These are phyloP conservation scores for Alternaria solani DNA, from an alignment of 2,329 filamentous ascomycete species.

Conservation along the genomic window DNA sequence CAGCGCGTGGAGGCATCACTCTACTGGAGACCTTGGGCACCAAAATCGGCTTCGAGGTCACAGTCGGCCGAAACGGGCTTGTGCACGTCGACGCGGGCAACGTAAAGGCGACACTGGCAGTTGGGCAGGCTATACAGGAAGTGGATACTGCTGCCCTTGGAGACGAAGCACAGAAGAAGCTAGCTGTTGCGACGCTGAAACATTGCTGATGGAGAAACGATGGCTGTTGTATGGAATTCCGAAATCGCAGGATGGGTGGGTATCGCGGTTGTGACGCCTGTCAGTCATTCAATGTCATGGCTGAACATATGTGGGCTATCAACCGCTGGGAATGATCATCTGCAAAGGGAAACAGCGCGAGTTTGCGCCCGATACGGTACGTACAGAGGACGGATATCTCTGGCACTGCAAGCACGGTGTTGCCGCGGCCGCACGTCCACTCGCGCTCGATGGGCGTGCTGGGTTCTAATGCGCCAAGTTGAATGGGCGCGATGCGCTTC, in stretches of 20 bases:
- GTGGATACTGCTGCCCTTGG: slow-evolving; percentile 74
- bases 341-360: neutral
- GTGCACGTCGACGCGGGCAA: slow-evolving; percentile 89
- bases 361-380: neutral
- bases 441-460: neutral
- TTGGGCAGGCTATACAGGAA: slow-evolving; percentile 79
- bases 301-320: neutral
- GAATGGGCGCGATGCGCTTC: neutral
- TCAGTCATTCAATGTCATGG: neutral
- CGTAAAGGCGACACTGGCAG: slow-evolving; percentile 74
- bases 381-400: neutral
- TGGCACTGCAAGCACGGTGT: neutral
- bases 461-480: neutral
- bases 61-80: slow-evolving; percentile 89
- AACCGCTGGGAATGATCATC: neutral
- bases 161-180: slow-evolving; percentile 72
- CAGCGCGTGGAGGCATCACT: slow-evolving; percentile 67
- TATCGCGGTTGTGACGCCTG: neutral
- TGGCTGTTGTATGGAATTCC: neutral
- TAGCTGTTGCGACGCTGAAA: slow-evolving; percentile 72
- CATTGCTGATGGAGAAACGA: slow-evolving; percentile 51
- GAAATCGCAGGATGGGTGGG: neutral
- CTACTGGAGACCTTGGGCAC: slow-evolving; percentile 83
- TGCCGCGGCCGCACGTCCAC: neutral
- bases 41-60: slow-evolving; percentile 89